A percentile compares a stretch with the other conserved stretches of the same genome.
Conservation (phyloP, 2,329 filamentous ascomycete genomes). For the Juglanconis oblonga region DNA sequence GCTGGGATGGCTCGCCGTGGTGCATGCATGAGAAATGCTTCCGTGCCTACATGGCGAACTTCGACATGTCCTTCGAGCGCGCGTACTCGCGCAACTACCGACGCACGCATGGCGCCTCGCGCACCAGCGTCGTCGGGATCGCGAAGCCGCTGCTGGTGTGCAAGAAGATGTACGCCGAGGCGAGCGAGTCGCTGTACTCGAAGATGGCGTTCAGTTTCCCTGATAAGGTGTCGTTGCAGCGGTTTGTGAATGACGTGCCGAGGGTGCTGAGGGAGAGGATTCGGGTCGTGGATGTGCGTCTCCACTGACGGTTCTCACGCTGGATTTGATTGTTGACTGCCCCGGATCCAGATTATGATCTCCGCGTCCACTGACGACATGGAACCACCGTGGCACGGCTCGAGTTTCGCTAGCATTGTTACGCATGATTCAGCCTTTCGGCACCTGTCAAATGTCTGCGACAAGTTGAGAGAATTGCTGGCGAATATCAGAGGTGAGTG, state of each 20-base stretch:
- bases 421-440: too few relatives aligned
- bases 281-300: neutral
- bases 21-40: constrained; percentile 4
- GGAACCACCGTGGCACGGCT: neutral
- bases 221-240: neutral
- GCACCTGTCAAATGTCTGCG: neutral
- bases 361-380: neutral
- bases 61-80: neutral
- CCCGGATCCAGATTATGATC: neutral
- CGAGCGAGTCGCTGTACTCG: neutral
- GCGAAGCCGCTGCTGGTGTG: constrained; percentile 6
- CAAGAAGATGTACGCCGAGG: constrained; percentile 1
- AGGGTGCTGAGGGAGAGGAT: neutral
- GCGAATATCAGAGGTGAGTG: constrained; percentile 1
- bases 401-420: too few relatives aligned
- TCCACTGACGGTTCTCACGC: neutral
- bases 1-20: neutral
- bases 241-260: neutral
- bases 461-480: neutral
- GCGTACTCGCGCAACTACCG: neutral
- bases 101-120: too few relatives aligned
- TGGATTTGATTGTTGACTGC: neutral
- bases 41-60: neutral
- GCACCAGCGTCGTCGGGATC: neutral
- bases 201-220: constrained; percentile 1